Evolutionary conservation across 2,329 filamentous ascomycete genomes (phyloP).

Genomic region (Neofusicoccum laricinum): DNA sequence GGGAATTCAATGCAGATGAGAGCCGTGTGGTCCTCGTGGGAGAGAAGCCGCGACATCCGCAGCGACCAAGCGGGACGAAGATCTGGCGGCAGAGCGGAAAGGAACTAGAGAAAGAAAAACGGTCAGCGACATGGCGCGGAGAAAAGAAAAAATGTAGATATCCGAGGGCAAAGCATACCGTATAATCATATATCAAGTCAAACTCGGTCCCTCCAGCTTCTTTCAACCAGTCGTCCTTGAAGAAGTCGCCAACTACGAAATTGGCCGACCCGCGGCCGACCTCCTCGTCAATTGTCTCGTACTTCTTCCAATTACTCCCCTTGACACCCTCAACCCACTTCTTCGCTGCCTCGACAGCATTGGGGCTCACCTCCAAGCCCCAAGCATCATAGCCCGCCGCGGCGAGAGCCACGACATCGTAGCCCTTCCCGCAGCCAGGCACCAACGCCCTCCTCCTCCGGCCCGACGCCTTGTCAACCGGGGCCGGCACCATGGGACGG

Average conservation of each 20-base stretch:
- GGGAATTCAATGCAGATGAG: slow-evolving; percentile 75
- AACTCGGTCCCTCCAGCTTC: slow-evolving; percentile 48
- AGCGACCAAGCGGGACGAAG: slow-evolving; percentile 58
- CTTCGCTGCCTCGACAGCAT: slow-evolving; percentile 48
- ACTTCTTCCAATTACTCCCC: slow-evolving; percentile 35
- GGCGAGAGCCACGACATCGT: slow-evolving; percentile 74
- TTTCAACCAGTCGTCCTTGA: slow-evolving; percentile 57
- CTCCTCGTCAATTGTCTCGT: slow-evolving; percentile 41
- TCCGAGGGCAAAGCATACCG: slow-evolving; percentile 39
- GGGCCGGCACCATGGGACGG: background rate
- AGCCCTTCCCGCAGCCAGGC: slow-evolving; percentile 77
- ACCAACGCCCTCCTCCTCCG: slow-evolving; percentile 61
- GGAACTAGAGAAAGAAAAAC: slow-evolving; percentile 46
- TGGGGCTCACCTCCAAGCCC: slow-evolving; percentile 66
- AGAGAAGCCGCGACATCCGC: slow-evolving; percentile 54
- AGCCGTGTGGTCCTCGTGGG: slow-evolving; percentile 42
- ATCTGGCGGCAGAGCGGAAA: slow-evolving; percentile 56
- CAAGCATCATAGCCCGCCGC: slow-evolving; percentile 74
- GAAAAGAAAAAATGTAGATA: background rate
- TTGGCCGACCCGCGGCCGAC: slow-evolving; percentile 50
- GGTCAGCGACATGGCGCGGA: background rate
- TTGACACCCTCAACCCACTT: slow-evolving; percentile 37
- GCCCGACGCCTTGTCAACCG: background rate
- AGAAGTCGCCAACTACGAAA: slow-evolving; percentile 66
- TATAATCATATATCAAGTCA: slow-evolving; percentile 66